phyloP scores from a whole-genome alignment of 106 monocot species.

The Posidonia australis region DNA sequence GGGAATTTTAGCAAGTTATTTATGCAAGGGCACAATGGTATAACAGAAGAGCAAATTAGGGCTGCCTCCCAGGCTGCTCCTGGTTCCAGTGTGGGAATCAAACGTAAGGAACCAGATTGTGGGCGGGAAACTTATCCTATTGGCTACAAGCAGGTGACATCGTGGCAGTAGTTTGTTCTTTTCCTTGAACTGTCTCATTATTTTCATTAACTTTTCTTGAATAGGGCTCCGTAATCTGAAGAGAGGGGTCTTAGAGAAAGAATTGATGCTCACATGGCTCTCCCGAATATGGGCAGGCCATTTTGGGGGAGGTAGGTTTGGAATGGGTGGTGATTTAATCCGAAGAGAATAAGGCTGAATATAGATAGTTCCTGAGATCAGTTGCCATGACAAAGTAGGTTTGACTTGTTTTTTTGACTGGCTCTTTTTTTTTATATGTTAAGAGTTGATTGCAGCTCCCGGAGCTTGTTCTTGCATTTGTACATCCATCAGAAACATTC shows the following conservation, averaged over 20 bases:
- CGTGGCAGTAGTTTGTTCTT: conserved; percentile 20
- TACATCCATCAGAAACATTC: conserved; percentile 2
- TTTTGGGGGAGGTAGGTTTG: no score
- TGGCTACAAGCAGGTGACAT: conserved; percentile 43
- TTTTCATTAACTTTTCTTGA: not conserved
- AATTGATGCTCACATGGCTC: not conserved
- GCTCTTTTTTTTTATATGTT: conserved; percentile 4
- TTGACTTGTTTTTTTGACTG: conserved; percentile 5
- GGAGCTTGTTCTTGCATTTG: not conserved
- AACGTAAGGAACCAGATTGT: conserved; percentile 49
- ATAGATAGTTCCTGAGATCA: conserved; percentile 10
- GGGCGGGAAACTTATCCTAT: conserved; percentile 38
- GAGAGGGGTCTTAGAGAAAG: not conserved
- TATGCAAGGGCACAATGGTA: conserved; percentile 24
- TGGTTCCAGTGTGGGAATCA: conserved; percentile 22
- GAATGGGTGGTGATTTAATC: not conserved
- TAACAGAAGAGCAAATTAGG: conserved; percentile 26
- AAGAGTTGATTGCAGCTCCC: not conserved
- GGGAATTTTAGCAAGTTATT: conserved; percentile 30
- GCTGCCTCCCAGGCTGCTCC: conserved; percentile 21
- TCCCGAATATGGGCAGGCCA: not conserved
- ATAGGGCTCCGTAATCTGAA: not conserved
- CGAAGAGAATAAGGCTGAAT: conserved; percentile 14
- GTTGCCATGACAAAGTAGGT: conserved; percentile 6
- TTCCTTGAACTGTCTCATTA: not conserved